Base-by-base conservation (phyloP, 2,329 filamentous ascomycete species). In the Talaromyces verruculosus region DNA sequence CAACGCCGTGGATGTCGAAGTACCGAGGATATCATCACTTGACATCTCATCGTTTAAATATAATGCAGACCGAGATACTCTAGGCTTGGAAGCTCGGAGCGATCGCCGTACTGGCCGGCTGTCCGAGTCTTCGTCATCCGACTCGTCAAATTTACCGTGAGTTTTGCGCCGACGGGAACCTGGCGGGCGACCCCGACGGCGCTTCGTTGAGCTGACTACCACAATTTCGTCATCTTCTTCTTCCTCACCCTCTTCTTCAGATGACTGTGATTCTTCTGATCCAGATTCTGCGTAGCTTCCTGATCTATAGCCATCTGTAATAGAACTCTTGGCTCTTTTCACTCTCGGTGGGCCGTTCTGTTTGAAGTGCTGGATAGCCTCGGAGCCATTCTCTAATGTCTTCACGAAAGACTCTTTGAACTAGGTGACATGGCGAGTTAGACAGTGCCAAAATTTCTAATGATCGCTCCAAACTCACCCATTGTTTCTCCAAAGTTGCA, bases 401-500 rank as follows among this genome's bases (percentile, higher is more conserved):
- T 74, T 69, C 30, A 79, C 69, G 10, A 67, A 68, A 3, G 71
- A 67, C 37, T 67, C 66, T 8, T 72, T 68, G 37, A 78, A 69
- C 77, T 79, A 65, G 5, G 22, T 47, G 59, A 5, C 61, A 61
- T 6, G 15, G 69, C 17, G 39, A 30, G 45, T 66, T 47, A 62
- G 45, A 53, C 11, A 13, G 10, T 55, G 30, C n/a, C 25, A 51
- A 37, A 55, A 37, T 1, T 41, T 59, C 35, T 15, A 17, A 2
- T 13, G 7, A 39, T 4, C 37, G n/a, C 13, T 39, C 6, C 13
- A 47, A 35, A 35, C 77, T 70, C 67, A 80, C 79, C 49, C 72
- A 72, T 67, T 75, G 67, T 45, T 67, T 68, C 60, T 81, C 79
- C 30, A 73, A 75, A 68, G 78, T 81, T 57, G 68, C 69, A 11